Base-by-base conservation (phyloP, 106 monocot genomes). In the Acorus calamus region DNA sequence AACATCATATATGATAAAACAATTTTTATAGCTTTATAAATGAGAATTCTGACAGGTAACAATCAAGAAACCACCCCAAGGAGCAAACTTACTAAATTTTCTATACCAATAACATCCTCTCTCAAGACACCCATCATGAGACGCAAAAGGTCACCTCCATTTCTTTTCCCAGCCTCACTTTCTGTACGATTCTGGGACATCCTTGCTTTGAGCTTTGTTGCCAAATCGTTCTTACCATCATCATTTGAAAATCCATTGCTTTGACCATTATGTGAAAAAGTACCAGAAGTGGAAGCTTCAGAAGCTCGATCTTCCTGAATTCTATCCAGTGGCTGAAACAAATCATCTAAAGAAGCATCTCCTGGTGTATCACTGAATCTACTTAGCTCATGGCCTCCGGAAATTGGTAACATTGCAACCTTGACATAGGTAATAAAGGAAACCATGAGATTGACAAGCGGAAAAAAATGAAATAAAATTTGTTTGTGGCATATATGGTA, bases 271-370 rank as follows among this genome's bases (percentile, higher is more conserved):
- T 57, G 55, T 47, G 62, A 63, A 46, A 56, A 58, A 65, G 73
- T 3, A 50, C 54, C 66, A 67, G 87, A 91, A 3, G 80, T 85
- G 45, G 91, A 87, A 70, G 85, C 77, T 77, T 85, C 87, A 61
- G 73, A 61, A 71, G 73, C 71, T 67, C 64, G 81, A 70, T 78
- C 76, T 50, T 56, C 70, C 9, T 70, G 82, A 65, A 62, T 52
- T 65, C 63, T 78, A 50, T 82, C 79, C 44, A 96, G 54, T 47
- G 81, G 87, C 47, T 80, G 82, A 74, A 96, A 96, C 66, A 96
- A 74, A 79, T 96, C 96, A 50, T 96, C 91, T 14, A 96, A 68
- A 11, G 87, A 84, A 58, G 94, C 81, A 79, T 96, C 96, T 68
- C 78, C 82, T 50, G 96, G 87, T 49, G 84, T 75, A 74, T 96